phyloP scores from a whole-genome alignment of 306 rosid genomes.

The Potentilla sterilis region DNA sequence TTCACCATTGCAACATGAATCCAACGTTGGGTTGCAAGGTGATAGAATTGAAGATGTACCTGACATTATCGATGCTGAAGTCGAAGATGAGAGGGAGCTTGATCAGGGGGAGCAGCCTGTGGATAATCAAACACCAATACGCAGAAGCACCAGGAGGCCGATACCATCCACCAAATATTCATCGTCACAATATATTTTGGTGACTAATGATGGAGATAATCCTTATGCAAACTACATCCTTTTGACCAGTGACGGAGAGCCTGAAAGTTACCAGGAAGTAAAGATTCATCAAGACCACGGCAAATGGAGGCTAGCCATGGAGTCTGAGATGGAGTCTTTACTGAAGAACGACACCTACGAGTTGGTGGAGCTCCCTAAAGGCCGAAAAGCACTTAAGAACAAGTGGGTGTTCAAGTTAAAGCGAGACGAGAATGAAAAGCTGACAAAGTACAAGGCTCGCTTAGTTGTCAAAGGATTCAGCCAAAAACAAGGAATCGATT shows the following conservation, averaged over 20 bases:
- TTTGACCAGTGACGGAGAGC: not conserved
- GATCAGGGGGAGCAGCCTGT: too few relatives aligned
- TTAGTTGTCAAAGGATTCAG: not conserved
- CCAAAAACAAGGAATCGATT: not conserved
- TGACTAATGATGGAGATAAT: too few relatives aligned
- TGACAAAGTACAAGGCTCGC: not conserved
- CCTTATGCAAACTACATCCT: too few relatives aligned
- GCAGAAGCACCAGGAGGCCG: too few relatives aligned
- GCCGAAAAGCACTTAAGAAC: not conserved
- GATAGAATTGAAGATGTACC: not conserved
- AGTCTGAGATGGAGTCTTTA: not conserved
- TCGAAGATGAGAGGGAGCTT: too few relatives aligned
- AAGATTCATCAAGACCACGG: not conserved
- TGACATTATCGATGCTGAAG: not conserved
- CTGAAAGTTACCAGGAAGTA: not conserved
- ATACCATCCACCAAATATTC: too few relatives aligned
- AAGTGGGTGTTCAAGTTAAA: slow-evolving; percentile 1
- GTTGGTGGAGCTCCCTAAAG: not conserved
- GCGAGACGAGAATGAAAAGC: not conserved
- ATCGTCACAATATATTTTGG: too few relatives aligned
- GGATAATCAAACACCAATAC: too few relatives aligned
- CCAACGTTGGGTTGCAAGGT: not conserved
- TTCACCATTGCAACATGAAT: too few relatives aligned
- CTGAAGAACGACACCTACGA: not conserved
- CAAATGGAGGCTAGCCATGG: not conserved